Conservation (phyloP, 192 early-diverging fungal genomes). For the Funneliformis geosporum region DNA sequence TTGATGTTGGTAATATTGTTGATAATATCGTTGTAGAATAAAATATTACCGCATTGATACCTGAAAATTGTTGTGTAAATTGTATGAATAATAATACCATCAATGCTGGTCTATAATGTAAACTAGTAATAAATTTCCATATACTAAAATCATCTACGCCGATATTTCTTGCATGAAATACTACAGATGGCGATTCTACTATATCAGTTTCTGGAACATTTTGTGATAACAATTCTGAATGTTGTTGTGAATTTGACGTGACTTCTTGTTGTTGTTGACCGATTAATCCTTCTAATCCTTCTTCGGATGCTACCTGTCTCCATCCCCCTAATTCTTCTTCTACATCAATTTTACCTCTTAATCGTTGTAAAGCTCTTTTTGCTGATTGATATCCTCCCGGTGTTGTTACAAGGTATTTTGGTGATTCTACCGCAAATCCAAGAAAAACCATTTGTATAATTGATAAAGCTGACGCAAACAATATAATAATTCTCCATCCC, state of each 20-base stretch:
- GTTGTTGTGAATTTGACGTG: conserved; percentile 29
- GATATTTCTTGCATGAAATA: conserved; percentile 22
- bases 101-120: conserved; percentile 64
- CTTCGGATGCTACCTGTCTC: conserved; percentile 39
- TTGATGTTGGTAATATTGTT: conserved; percentile 59
- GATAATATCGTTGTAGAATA: conserved; percentile 80
- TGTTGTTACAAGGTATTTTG: conserved; percentile 62
- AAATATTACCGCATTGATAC: conserved; percentile 88
- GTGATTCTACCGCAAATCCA: conserved; percentile 79
- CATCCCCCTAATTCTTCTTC: conserved; percentile 57
- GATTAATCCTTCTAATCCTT: conserved; percentile 11
- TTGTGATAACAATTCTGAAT: conserved; percentile 28
- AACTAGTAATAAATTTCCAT: conserved; percentile 43
- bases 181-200: conserved; percentile 16
- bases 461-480: conserved; percentile 57
- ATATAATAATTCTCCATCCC: conserved; percentile 75
- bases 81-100: conserved; percentile 69
- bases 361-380: conserved; percentile 51
- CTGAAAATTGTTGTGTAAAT: conserved; percentile 84
- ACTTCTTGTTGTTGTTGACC: conserved; percentile 23
- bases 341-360: conserved; percentile 57
- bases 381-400: conserved; percentile 53
- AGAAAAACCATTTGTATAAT: conserved; percentile 68
- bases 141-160: conserved; percentile 36
- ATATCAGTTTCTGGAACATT: conserved; percentile 8